Conservation (phyloP, 441 rosid genomes). For the Brassica hybrid region DNA sequence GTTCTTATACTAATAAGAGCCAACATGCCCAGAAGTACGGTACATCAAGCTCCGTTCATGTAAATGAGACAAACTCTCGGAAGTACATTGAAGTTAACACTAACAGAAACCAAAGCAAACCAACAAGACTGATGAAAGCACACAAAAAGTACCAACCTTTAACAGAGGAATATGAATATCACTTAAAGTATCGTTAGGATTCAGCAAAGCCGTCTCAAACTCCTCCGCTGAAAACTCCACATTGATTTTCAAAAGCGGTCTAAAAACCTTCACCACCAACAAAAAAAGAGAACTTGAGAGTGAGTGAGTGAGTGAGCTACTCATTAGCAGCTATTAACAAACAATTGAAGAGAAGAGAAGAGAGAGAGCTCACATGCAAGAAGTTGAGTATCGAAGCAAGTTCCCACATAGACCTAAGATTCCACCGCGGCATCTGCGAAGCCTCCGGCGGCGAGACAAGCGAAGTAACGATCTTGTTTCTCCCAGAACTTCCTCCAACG, state of each 20-base stretch:
- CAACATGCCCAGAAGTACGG: background rate
- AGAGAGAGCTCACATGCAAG: conserved; percentile 82
- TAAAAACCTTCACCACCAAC: conserved; percentile 69
- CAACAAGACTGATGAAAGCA: no score
- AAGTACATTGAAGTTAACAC: conserved; percentile 26
- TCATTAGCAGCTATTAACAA: no score
- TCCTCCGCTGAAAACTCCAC: conserved; percentile 96
- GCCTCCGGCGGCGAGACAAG: conserved; percentile 78
- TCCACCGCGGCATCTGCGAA: conserved; percentile 87
- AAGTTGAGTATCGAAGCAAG: conserved; percentile 93
- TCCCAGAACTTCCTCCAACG: conserved; percentile 42
- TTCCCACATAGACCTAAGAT: conserved; percentile 98
- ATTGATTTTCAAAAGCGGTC: conserved; percentile 78
- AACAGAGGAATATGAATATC: conserved; percentile 92
- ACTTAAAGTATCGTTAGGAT: conserved; percentile 88
- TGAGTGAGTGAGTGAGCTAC: conserved; percentile 9
- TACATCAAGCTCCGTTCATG: conserved; percentile 13
- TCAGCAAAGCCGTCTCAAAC: conserved; percentile 87
- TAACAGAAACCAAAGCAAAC: conserved; percentile 9
- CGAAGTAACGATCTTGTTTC: conserved; percentile 67
- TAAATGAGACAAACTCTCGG: conserved; percentile 6
- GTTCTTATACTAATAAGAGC: background rate
- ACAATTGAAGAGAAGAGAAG: conserved; percentile 11
- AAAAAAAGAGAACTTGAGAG: conserved; percentile 24
- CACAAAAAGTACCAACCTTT: conserved; percentile 74